phyloP scores from a whole-genome alignment of 257 asterid species.

The Forsythia suspensa region DNA sequence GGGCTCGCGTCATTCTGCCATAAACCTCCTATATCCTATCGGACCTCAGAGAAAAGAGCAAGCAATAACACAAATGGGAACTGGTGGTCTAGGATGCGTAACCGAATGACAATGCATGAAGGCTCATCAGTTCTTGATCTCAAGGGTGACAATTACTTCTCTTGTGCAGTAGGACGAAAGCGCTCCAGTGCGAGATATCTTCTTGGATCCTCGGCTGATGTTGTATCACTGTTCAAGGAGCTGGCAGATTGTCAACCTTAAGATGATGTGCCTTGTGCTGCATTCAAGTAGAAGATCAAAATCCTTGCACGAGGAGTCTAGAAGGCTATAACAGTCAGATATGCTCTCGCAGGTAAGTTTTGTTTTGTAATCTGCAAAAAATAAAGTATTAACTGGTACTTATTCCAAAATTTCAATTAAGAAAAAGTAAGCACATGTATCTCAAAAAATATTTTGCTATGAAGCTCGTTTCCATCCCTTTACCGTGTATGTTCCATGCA shows the following conservation, averaged over 20 bases:
- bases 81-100: slow-evolving; percentile 63
- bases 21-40: slow-evolving; percentile 35
- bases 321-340: background rate
- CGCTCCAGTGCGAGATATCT: slow-evolving; percentile 79
- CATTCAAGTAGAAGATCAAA: background rate
- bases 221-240: slow-evolving; percentile 63
- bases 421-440: background rate
- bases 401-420: background rate
- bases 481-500: background rate
- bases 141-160: slow-evolving; percentile 79
- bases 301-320: background rate
- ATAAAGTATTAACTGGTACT: background rate
- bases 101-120: slow-evolving; percentile 63
- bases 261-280: background rate
- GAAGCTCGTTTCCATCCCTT: background rate
- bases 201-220: slow-evolving; percentile 73
- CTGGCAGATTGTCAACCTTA: slow-evolving; percentile 32
- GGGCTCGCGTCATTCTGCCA: slow-evolving; percentile 34
- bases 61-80: slow-evolving; percentile 43
- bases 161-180: slow-evolving; percentile 83
- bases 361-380: background rate
- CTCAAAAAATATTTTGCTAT: background rate
- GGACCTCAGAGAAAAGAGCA: slow-evolving; percentile 42
- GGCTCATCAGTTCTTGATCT: slow-evolving; percentile 93
- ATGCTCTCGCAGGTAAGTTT: background rate